A percentile compares a stretch with the other conserved stretches of the same genome.
Evolutionary conservation across 2,329 filamentous ascomycete species (phyloP).

Genomic region (Paecilomyces sp.): DNA sequence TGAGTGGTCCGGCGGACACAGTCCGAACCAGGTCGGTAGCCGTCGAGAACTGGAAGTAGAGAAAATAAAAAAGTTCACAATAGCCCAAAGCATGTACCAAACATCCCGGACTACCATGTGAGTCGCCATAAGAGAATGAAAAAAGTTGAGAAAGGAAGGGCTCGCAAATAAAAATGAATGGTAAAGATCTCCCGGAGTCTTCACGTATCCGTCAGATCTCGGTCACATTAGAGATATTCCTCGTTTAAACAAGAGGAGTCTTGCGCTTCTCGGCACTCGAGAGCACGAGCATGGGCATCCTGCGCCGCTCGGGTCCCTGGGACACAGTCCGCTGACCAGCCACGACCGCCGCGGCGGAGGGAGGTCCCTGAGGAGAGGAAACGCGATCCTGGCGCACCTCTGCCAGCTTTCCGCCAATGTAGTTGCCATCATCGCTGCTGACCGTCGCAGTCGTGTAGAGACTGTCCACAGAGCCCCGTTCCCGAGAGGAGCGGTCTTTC

Average conservation of each 20-base stretch:
- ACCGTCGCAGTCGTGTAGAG: conserved; percentile 56
- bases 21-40: background rate
- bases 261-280: conserved; percentile 89
- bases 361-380: conserved; percentile 22
- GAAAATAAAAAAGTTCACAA: conserved; percentile 12
- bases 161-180: conserved; percentile 5
- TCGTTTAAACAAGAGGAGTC: conserved; percentile 53
- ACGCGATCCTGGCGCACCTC: conserved; percentile 38
- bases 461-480: conserved; percentile 48
- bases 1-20: background rate
- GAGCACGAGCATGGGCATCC: conserved; percentile 78
- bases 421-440: conserved; percentile 54
- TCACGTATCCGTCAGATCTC: background rate
- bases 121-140: conserved; percentile 21
- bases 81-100: conserved; percentile 11
- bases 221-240: background rate
- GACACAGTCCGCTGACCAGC: conserved; percentile 50
- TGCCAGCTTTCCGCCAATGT: conserved; percentile 49
- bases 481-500: conserved; percentile 50
- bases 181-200: conserved; percentile 1
- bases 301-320: conserved; percentile 58
- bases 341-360: conserved; percentile 33
- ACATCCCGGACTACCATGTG: conserved; percentile 22
- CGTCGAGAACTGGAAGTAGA: conserved; percentile 1
- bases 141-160: conserved; percentile 2